Evolutionary conservation across 148 eudicot species (phyloP).

Genomic region (Vaccinium myrtillus): DNA sequence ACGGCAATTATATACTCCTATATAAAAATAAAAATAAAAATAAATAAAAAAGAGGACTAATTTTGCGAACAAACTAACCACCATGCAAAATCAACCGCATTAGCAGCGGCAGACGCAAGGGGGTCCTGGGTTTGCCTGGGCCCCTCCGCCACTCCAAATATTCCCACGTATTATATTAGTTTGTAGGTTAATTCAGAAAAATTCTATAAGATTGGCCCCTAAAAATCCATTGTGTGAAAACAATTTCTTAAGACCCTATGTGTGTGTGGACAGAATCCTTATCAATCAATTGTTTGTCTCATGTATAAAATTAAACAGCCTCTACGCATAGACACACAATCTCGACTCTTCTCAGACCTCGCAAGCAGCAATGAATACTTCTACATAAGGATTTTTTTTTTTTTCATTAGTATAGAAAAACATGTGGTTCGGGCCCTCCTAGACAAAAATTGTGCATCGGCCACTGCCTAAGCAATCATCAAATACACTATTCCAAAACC

Average conservation of each 20-base stretch:
- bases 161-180: not conserved
- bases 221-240: no score
- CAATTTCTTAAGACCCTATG: no score
- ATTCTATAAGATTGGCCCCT: no score
- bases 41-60: not conserved
- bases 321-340: not conserved
- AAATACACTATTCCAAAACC: no score
- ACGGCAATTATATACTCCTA: not conserved
- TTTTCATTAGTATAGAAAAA: not conserved
- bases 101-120: not conserved
- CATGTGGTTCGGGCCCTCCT: not conserved
- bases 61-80: not conserved
- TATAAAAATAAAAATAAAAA: no score
- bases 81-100: not conserved
- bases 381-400: not conserved
- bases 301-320: not conserved
- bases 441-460: not conserved
- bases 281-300: not conserved
- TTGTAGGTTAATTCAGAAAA: not conserved
- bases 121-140: not conserved
- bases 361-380: not conserved
- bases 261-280: not conserved
- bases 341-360: not conserved
- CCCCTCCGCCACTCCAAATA: not conserved
- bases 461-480: not conserved